Evolutionary conservation across 257 asterid species (phyloP).

Genomic region (Cruciata laevipes): DNA sequence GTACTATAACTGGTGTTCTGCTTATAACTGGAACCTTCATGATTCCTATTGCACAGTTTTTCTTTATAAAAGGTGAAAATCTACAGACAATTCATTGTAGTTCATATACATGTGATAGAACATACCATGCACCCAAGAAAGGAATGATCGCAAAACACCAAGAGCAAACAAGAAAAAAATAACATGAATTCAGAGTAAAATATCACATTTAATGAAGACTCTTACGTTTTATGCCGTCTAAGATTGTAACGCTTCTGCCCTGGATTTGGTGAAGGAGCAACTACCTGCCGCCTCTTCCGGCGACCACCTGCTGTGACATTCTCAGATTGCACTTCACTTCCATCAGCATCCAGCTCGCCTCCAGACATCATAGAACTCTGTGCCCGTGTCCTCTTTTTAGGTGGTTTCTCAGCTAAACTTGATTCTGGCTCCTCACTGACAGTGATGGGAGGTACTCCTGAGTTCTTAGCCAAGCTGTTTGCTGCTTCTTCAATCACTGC

Average conservation of each 20-base stretch:
- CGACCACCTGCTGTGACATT: conserved; percentile 58
- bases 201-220: conserved; percentile 1
- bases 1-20: background rate
- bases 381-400: conserved; percentile 34
- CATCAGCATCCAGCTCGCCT: conserved; percentile 45
- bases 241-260: conserved; percentile 69
- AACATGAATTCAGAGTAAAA: background rate
- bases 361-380: conserved; percentile 47
- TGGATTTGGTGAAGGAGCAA: conserved; percentile 37
- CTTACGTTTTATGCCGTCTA: conserved; percentile 50
- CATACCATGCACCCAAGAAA: background rate
- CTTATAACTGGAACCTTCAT: background rate
- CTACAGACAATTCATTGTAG: background rate
- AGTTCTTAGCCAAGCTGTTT: conserved; percentile 36
- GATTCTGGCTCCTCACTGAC: conserved; percentile 41
- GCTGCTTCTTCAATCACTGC: conserved; percentile 69
- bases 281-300: conserved; percentile 65
- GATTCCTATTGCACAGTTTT: background rate
- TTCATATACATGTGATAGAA: background rate
- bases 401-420: conserved; percentile 33
- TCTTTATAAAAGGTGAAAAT: background rate
- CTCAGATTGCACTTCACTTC: conserved; percentile 60
- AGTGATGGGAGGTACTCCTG: conserved; percentile 21
- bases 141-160: background rate
- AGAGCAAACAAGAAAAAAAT: background rate